Evolutionary conservation across 192 early-diverging fungal genomes (phyloP), one percentile per base, ranked within the genome.

Genomic region (Coemansia sp.): DNA sequence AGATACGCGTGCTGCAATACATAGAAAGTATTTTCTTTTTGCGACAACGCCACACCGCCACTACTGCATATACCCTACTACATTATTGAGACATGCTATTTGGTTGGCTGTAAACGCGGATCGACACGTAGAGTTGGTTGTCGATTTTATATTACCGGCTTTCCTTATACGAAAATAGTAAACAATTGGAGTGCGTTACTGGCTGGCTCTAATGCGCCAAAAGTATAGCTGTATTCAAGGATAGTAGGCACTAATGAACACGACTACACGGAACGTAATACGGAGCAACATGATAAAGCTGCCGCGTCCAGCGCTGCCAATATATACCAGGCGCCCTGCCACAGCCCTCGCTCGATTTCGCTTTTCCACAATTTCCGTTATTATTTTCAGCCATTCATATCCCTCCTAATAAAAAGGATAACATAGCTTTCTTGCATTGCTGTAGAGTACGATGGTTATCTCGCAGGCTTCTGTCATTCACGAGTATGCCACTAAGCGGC

Each of bases 401-500:
- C 14, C 29, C 6, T 51, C 15, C 10, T 27, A 51, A n/a, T 4
- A 37, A 43, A n/a, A 19, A 15, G 9, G 2, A 2, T 14, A 20
- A 15, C 4, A 19, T 5, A 27, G 31, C 31, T n/a, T 56, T 3
- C 14, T 25, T 2, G 47, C 24, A 17, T 25, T 53, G 27, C 14
- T 14, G 49, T 17, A 25, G 27, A 53, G 27, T 25, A 53, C 51
- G 54, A 81, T 81, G 78, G 53, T 56, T n/a, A 72, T 81, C 53
- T 71, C 78, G 9, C 78, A 75, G 47, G 72, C 56, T 6, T 75
- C 78, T 1, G 62, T 81, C 15, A 56, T 75, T 27, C 36, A 69
- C 31, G 78, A 81, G 42, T 81, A 81, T 51, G 62, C 62, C 19
- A 69, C 68, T 1, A 38, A 63, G 4, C 62, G 51, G 4, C 58